Evolutionary conservation across 495 filamentous ascomycete species (phyloP).

Genomic region (Xylaria castorea): DNA sequence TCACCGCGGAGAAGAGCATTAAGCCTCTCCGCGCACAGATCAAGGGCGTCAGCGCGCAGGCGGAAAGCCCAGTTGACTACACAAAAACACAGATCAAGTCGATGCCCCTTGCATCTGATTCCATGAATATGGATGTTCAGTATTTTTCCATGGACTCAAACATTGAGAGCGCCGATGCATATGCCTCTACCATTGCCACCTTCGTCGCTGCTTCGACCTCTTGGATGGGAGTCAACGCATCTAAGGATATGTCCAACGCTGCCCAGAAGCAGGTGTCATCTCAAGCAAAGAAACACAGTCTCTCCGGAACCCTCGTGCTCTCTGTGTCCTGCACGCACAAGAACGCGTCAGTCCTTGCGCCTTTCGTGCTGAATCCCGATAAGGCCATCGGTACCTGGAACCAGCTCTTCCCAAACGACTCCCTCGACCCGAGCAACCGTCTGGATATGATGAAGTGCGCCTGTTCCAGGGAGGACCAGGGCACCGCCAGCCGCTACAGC

Average conservation of each 20-base stretch:
- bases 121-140: slow-evolving; percentile 18
- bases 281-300: slow-evolving; percentile 12
- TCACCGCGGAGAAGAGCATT: neutral
- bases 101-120: slow-evolving; percentile 11
- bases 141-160: slow-evolving; percentile 17
- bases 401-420: neutral
- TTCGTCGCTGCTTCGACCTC: slow-evolving; percentile 11
- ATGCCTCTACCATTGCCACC: slow-evolving; percentile 10
- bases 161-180: slow-evolving; percentile 13
- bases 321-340: neutral
- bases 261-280: slow-evolving; percentile 15
- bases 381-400: neutral
- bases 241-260: slow-evolving; percentile 12
- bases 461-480: neutral
- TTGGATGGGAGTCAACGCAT: slow-evolving; percentile 13
- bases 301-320: slow-evolving; percentile 8
- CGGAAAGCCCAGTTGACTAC: slow-evolving; percentile 11
- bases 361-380: neutral
- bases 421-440: neutral
- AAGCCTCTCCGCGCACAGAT: neutral
- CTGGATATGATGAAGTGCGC: neutral
- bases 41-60: neutral
- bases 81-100: slow-evolving; percentile 12
- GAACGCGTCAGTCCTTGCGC: neutral
- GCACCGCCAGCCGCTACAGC: slow-evolving; percentile 11